Percentiles rank a stretch among this genome's conserved stretches.
These are phyloP conservation scores for Colletotrichum destructivum DNA, from an alignment of 2,329 filamentous ascomycete genomes.

Conservation along the genomic window DNA sequence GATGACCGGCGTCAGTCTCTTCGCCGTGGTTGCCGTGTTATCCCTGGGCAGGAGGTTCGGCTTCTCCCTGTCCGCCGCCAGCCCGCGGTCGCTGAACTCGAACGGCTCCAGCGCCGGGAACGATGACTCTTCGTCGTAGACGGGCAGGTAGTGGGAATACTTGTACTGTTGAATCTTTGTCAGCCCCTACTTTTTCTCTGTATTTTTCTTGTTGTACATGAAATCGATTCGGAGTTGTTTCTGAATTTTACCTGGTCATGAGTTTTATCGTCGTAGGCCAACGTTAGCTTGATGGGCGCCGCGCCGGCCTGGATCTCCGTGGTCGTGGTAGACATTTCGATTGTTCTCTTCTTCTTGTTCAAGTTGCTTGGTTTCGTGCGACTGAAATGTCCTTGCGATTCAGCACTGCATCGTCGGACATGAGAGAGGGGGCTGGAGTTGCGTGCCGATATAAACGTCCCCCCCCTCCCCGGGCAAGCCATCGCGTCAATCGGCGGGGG, in stretches of 20 bases:
- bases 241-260: neutral
- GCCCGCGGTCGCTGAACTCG: constrained; percentile 50
- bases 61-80: constrained; percentile 51
- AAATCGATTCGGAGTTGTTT: neutral
- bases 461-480: too few relatives aligned
- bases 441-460: too few relatives aligned
- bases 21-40: constrained; percentile 44
- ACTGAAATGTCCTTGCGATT: too few relatives aligned
- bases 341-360: neutral
- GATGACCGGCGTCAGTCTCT: constrained; percentile 47
- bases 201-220: too few relatives aligned
- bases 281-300: constrained; percentile 17
- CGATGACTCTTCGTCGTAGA: constrained; percentile 51
- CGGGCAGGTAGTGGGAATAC: constrained; percentile 51
- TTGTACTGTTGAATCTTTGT: constrained; percentile 46
- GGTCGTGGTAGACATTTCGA: constrained; percentile 88
- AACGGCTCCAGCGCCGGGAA: constrained; percentile 51
- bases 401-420: too few relatives aligned
- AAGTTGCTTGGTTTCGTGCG: neutral
- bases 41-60: constrained; percentile 46
- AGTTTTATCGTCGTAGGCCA: constrained; percentile 32
- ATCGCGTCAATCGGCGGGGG: constrained; percentile 13
- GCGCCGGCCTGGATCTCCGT: constrained; percentile 62
- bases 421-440: too few relatives aligned
- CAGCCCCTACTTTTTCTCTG: neutral